Evolutionary conservation across 257 asterid genomes (phyloP).

Genomic region (Nicotiana undulata): DNA sequence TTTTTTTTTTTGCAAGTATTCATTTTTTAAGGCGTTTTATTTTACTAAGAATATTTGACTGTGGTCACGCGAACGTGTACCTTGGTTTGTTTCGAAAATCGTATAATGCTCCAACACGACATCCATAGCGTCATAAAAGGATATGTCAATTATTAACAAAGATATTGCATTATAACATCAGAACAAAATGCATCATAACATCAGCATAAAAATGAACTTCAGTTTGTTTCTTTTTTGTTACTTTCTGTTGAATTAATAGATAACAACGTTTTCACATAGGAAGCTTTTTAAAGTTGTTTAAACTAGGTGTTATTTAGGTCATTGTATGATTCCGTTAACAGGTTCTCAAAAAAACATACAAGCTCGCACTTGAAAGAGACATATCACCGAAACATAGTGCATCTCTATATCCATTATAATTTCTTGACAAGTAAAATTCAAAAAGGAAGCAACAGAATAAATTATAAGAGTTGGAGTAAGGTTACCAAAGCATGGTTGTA

Average conservation of each 20-base stretch:
- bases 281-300: neutral
- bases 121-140: neutral
- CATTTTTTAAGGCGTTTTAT: no score
- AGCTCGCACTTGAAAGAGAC: neutral
- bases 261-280: neutral
- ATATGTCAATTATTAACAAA: neutral
- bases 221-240: neutral
- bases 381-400: neutral
- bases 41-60: no score
- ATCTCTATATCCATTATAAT: neutral
- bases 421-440: no score
- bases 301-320: neutral
- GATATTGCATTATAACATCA: neutral
- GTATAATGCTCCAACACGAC: neutral
- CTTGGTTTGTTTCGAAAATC: no score
- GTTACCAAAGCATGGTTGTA: no score
- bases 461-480: no score
- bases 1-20: no score
- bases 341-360: neutral
- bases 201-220: neutral
- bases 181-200: no score
- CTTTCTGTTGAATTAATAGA: no score
- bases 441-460: no score
- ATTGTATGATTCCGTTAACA: neutral
- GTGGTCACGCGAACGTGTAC: no score